These are phyloP conservation scores for Yamadazyma atlantica DNA, from an alignment of 1,139 yeast genomes.

Conservation along the genomic window DNA sequence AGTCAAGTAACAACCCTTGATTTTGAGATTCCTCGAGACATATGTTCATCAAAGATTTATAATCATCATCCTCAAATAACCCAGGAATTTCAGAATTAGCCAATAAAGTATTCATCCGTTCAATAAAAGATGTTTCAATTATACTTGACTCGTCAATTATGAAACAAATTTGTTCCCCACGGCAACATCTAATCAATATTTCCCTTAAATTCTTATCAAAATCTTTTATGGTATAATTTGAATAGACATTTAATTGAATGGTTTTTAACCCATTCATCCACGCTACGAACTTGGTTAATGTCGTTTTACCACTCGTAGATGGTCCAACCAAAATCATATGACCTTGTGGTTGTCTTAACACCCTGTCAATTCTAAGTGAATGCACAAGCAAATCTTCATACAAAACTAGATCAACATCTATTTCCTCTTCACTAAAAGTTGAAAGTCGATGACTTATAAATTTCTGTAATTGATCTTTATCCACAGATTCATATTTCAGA, in stretches of 20 bases:
- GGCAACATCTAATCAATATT: slow-evolving; percentile 45
- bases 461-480: slow-evolving; percentile 42
- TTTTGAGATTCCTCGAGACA: slow-evolving; percentile 61
- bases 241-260: slow-evolving; percentile 57
- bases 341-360: slow-evolving; percentile 82
- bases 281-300: slow-evolving; percentile 76
- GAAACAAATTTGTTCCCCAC: slow-evolving; percentile 68
- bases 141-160: slow-evolving; percentile 81
- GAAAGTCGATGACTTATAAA: slow-evolving; percentile 67
- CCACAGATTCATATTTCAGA: slow-evolving; percentile 59
- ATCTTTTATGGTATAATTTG: slow-evolving; percentile 55
- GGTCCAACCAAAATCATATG: slow-evolving; percentile 89
- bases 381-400: slow-evolving; percentile 77
- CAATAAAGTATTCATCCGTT: slow-evolving; percentile 85
- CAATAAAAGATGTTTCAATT: slow-evolving; percentile 76
- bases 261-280: slow-evolving; percentile 85
- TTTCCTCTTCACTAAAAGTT: slow-evolving; percentile 76
- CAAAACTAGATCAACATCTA: slow-evolving; percentile 60
- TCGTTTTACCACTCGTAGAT: slow-evolving; percentile 79
- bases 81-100: slow-evolving; percentile 96
- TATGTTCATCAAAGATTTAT: slow-evolving; percentile 47
- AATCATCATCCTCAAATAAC: slow-evolving; percentile 77
- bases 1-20: slow-evolving; percentile 64
- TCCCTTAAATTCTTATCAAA: slow-evolving; percentile 67
- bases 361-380: slow-evolving; percentile 77